phyloP scores from a whole-genome alignment of 2,329 filamentous ascomycete species.

The Sporothrix curviconia region DNA sequence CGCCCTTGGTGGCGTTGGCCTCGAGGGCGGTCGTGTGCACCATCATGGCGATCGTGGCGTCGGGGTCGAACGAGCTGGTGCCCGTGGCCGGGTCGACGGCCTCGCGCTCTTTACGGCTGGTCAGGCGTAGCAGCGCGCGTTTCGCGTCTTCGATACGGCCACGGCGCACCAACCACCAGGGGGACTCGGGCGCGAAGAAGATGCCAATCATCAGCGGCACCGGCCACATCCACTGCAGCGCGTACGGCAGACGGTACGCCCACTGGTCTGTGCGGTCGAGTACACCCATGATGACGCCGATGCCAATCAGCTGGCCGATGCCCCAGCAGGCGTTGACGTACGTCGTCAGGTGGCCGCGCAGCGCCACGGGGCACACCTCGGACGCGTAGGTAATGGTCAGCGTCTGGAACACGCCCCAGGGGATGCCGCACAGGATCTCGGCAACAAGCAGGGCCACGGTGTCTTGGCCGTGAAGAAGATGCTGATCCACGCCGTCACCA shows the following conservation, averaged over 20 bases:
- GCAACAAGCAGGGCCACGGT: slow-evolving; percentile 52
- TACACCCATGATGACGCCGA: slow-evolving; percentile 66
- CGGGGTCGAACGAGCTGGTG: slow-evolving; percentile 59
- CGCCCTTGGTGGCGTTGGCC: slow-evolving; percentile 59
- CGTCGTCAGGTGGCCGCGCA: slow-evolving; percentile 65
- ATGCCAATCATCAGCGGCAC: slow-evolving; percentile 60
- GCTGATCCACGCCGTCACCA: slow-evolving; percentile 51
- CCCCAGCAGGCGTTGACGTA: slow-evolving; percentile 76
- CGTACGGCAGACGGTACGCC: slow-evolving; percentile 62
- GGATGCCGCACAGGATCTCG: slow-evolving; percentile 55
- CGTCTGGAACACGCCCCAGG: slow-evolving; percentile 35
- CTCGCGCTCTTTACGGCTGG: slow-evolving; percentile 35
- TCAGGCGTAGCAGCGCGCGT: slow-evolving; percentile 57
- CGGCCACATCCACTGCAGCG: slow-evolving; percentile 71
- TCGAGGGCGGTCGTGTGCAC: slow-evolving; percentile 80
- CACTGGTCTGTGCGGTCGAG: slow-evolving; percentile 54
- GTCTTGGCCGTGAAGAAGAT: slow-evolving; percentile 59
- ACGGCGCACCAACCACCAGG: slow-evolving; percentile 70
- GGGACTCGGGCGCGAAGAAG: slow-evolving; percentile 62
- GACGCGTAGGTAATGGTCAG: slow-evolving; percentile 58
- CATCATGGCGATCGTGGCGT: slow-evolving; percentile 89
- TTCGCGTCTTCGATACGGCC: slow-evolving; percentile 61
- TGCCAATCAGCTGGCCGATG: slow-evolving; percentile 65
- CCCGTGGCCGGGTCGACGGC: slow-evolving; percentile 55
- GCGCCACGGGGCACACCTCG: slow-evolving; percentile 65